Evolutionary conservation across 2,329 filamentous ascomycete species (phyloP), one percentile per base, ranked within the genome.

Genomic region (Emmonsia crescens): DNA sequence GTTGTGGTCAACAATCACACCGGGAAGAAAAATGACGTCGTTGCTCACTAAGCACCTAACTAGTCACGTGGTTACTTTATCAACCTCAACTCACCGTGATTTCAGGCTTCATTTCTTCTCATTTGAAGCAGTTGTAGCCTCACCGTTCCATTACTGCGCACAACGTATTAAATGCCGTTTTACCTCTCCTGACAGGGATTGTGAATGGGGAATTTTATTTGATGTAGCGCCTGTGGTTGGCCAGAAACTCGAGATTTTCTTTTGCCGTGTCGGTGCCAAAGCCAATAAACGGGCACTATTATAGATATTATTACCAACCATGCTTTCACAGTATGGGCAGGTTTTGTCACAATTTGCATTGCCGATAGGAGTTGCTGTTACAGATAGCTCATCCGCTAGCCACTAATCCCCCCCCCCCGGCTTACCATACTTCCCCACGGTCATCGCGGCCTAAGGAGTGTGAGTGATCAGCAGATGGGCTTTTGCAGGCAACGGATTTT

Each of bases 11-110:
- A 38, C 19, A 8, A 55, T 21, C 29, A 29, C n/a, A n/a, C n/a
- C n/a, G n/a, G n/a, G n/a, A n/a, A n/a, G n/a, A n/a, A n/a, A n/a
- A 3, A 57, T 44, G 55, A 44, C 55, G 55, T 57, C 55, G 54
- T 31, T 10, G n/a, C 31, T 55, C 19, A 55, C 52, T 21, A 36
- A 55, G n/a, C 33, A 14, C 1, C 6, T 21, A 9, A 36, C 3
- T 38, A n/a, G n/a, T 57, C 54, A 57, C 54, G 54, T 57, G 54
- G 16, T 31, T 9, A 38, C 12, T 55, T 1, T 21, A 4, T 33
- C 33, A 14, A 56, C 33, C 52, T 24, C 27, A 54, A 21, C 31
- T 38, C 10, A 12, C n/a, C n/a, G n/a, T 19, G 19, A 46, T 21
- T 21, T 24, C 42, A 21, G n/a, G 16, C 12, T 51, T 31, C 48